phyloP scores from a whole-genome alignment of 1,284 basidiomycete genomes.

The Lignosus rhinocerotis region DNA sequence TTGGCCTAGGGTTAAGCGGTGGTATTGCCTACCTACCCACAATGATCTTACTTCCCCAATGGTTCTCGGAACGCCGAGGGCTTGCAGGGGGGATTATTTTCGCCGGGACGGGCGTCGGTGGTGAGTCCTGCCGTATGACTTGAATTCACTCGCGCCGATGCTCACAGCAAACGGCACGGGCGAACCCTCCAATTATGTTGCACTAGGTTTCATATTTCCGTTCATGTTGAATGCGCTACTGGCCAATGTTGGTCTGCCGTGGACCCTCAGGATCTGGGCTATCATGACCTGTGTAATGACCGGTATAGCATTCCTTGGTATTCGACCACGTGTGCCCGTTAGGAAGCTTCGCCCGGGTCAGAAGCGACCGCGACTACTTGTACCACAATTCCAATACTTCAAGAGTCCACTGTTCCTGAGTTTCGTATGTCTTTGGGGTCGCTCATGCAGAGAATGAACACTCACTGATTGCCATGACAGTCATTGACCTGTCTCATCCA shows the following conservation, averaged over 20 bases:
- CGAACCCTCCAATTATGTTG: no score
- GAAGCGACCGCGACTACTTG: constrained; percentile 23
- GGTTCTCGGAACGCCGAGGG: constrained; percentile 27
- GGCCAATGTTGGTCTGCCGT: constrained; percentile 25
- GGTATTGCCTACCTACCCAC: constrained; percentile 28
- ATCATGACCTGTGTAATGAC: constrained; percentile 21
- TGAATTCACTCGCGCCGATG: no score
- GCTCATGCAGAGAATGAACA: background rate
- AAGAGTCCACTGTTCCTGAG: constrained; percentile 28
- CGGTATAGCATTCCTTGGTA: constrained; percentile 26
- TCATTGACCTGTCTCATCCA: constrained; percentile 18
- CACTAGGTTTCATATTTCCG: constrained; percentile 28
- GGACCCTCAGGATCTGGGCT: constrained; percentile 30
- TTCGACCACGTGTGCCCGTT: constrained; percentile 28
- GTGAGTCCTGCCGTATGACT: background rate
- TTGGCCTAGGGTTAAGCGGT: constrained; percentile 24
- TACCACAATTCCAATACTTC: constrained; percentile 30
- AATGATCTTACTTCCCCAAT: constrained; percentile 23
- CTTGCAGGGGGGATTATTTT: constrained; percentile 31
- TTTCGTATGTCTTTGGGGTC: constrained; percentile 21
- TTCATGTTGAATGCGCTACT: constrained; percentile 27
- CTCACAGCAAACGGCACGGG: no score
- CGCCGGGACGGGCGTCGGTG: constrained; percentile 28
- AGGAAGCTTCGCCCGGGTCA: constrained; percentile 22
- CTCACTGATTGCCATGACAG: background rate